A percentile compares a stretch with the other conserved stretches of the same genome.
Conservation (phyloP, 805 yeast species). For the Vanderwaltozyma polyspora region DNA sequence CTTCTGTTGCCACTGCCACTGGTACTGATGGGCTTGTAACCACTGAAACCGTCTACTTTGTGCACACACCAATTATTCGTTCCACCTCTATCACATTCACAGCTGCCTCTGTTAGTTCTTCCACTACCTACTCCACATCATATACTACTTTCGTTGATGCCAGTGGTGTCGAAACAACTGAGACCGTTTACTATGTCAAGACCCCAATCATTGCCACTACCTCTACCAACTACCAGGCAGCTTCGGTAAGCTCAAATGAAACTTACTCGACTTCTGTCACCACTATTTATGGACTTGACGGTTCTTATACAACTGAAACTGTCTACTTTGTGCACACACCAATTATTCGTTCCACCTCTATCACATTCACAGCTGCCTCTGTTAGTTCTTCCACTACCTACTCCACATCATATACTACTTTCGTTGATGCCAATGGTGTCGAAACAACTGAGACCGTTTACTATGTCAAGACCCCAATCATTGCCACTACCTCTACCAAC, state of each 20-base stretch:
- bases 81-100: background rate
- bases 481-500: background rate
- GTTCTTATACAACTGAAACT: conserved; percentile 5
- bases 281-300: conserved; percentile 6
- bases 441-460: background rate
- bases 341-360: background rate
- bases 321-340: conserved; percentile 9
- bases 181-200: background rate
- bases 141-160: background rate
- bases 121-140: background rate
- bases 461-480: background rate
- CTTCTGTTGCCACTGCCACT: background rate
- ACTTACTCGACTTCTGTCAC: conserved; percentile 4
- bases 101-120: background rate
- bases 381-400: background rate
- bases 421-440: background rate
- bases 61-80: background rate
- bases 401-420: background rate
- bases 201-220: background rate
- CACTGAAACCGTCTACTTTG: background rate
- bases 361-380: background rate
- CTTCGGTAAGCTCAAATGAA: conserved; percentile 1
- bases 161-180: background rate
- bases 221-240: background rate
- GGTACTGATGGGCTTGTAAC: background rate